phyloP scores from a whole-genome alignment of 441 rosid species.

The Bocquillonia castaneifolia region DNA sequence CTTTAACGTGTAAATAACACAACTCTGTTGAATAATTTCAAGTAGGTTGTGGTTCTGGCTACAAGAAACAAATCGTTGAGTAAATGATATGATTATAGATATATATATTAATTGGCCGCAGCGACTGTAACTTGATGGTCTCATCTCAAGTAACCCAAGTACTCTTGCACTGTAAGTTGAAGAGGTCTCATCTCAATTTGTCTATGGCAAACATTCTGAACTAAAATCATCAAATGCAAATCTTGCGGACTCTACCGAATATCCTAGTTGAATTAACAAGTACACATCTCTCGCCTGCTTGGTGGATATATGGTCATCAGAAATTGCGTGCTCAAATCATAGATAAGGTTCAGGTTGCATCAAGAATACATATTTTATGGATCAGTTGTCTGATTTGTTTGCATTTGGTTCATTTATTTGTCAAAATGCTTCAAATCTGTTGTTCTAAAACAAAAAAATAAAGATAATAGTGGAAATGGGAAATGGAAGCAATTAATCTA shows the following conservation, averaged over 20 bases:
- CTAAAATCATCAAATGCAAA: not conserved
- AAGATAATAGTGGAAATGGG: not conserved
- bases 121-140: too few species aligned
- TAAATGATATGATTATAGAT: not conserved
- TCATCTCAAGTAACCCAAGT: too few species aligned
- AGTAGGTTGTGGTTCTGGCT: not conserved
- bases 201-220: not conserved
- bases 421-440: too few species aligned
- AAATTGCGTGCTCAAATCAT: not conserved
- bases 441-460: not conserved
- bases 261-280: not conserved
- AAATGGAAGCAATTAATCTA: not conserved
- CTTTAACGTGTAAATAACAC: not conserved
- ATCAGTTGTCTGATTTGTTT: too few species aligned
- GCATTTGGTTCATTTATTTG: too few species aligned
- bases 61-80: not conserved
- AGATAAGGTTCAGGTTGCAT: not conserved
- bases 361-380: not conserved
- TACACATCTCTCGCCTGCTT: not conserved
- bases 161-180: too few species aligned
- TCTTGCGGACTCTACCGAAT: not conserved
- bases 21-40: not conserved
- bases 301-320: too few species aligned
- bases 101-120: not conserved
- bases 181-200: not conserved